Evolutionary conservation across 2,329 filamentous ascomycete genomes (phyloP).

Genomic region (Hypoxylon sp.): DNA sequence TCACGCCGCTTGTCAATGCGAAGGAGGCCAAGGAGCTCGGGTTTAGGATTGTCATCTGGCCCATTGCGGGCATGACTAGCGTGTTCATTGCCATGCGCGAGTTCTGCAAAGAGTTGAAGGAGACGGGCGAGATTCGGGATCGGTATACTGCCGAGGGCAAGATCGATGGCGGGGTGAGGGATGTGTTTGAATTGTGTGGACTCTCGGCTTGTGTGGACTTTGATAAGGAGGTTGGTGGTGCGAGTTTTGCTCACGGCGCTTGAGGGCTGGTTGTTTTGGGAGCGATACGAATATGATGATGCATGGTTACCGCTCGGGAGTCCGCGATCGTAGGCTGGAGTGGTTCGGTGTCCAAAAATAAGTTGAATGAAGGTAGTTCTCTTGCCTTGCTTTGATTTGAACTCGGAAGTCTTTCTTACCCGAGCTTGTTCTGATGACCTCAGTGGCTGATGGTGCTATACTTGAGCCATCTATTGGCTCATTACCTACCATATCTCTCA

Average conservation of each 20-base stretch:
- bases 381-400: too few species aligned
- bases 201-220: slow-evolving; percentile 43
- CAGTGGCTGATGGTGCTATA: too few species aligned
- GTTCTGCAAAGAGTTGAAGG: slow-evolving; percentile 45
- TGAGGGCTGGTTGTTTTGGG: too few species aligned
- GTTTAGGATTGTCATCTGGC: slow-evolving; percentile 47
- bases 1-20: slow-evolving; percentile 45
- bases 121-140: slow-evolving; percentile 45
- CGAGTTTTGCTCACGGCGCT: slow-evolving; percentile 42
- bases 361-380: too few species aligned
- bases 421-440: too few species aligned
- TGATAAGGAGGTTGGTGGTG: slow-evolving; percentile 44
- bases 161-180: slow-evolving; percentile 41
- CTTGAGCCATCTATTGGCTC: too few species aligned
- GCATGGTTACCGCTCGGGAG: too few species aligned
- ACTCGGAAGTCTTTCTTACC: too few species aligned
- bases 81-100: slow-evolving; percentile 46
- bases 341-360: too few species aligned
- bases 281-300: neutral
- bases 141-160: slow-evolving; percentile 39
- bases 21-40: slow-evolving; percentile 43
- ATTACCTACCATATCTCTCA: too few species aligned
- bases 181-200: slow-evolving; percentile 46
- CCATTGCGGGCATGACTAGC: slow-evolving; percentile 45
- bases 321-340: too few species aligned